Evolutionary conservation across 1,139 yeast species (phyloP).

Genomic region (Nakaseomyces bracarensis): DNA sequence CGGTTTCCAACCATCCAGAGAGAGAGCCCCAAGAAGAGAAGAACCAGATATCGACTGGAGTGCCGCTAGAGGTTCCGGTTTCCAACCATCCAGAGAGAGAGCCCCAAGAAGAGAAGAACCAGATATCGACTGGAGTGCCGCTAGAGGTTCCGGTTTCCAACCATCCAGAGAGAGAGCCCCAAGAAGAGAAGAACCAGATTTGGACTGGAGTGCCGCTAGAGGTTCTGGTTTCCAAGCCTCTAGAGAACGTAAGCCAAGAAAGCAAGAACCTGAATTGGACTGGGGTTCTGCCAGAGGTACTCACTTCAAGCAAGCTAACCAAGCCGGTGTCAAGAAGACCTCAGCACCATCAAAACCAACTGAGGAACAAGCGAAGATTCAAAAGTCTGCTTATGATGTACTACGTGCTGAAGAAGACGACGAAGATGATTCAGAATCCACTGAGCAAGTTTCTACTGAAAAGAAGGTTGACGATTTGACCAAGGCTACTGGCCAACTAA

Average conservation of each 20-base stretch:
- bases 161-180: slow-evolving; percentile 21
- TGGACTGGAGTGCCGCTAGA: slow-evolving; percentile 56
- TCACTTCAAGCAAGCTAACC: slow-evolving; percentile 14
- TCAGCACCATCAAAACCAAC: slow-evolving; percentile 14
- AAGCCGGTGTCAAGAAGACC: slow-evolving; percentile 29
- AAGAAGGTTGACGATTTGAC: slow-evolving; percentile 35
- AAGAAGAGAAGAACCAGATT: slow-evolving; percentile 42
- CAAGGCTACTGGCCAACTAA: slow-evolving; percentile 37
- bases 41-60: slow-evolving; percentile 35
- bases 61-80: slow-evolving; percentile 36
- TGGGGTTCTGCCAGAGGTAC: slow-evolving; percentile 38
- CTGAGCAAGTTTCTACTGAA: slow-evolving; percentile 14
- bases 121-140: slow-evolving; percentile 22
- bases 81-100: slow-evolving; percentile 30
- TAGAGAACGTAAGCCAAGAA: slow-evolving; percentile 5
- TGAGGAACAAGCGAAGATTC: slow-evolving; percentile 39
- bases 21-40: slow-evolving; percentile 27
- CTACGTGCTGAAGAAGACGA: slow-evolving; percentile 61
- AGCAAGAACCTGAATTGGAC: slow-evolving; percentile 35
- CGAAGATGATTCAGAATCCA: slow-evolving; percentile 37
- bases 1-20: slow-evolving; percentile 15
- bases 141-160: slow-evolving; percentile 15
- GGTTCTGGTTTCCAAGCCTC: slow-evolving; percentile 17
- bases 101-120: slow-evolving; percentile 29
- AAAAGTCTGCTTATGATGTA: slow-evolving; percentile 57